phyloP scores from a whole-genome alignment of 495 filamentous ascomycete species.

The Xylaria castorea region DNA sequence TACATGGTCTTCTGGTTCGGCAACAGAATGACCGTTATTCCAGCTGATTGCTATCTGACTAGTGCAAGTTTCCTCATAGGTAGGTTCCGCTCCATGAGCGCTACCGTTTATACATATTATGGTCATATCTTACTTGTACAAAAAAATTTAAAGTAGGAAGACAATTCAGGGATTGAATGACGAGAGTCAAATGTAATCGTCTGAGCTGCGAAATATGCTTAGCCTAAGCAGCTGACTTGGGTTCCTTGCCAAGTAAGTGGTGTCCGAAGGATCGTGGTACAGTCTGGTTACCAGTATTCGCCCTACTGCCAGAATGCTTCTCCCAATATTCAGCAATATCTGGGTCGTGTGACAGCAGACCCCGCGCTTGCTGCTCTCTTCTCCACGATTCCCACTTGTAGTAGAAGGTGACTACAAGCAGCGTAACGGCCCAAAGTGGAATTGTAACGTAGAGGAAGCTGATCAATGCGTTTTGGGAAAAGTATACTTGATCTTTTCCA shows the following conservation, averaged over 20 bases:
- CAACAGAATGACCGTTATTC: background rate
- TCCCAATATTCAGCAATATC: constrained; percentile 15
- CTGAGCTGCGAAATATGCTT: background rate
- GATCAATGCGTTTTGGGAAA: constrained; percentile 40
- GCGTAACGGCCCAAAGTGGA: constrained; percentile 37
- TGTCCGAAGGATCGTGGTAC: constrained; percentile 4
- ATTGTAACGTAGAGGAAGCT: constrained; percentile 48
- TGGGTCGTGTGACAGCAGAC: constrained; percentile 4
- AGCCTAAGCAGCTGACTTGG: constrained; percentile 10
- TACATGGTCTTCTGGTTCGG: background rate
- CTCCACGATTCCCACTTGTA: constrained; percentile 21
- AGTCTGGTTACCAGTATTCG: background rate
- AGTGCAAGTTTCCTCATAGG: background rate
- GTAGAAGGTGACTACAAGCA: constrained; percentile 7
- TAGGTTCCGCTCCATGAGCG: background rate
- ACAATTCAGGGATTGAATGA: background rate
- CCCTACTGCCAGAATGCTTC: background rate
- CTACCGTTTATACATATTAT: background rate
- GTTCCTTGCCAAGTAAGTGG: constrained; percentile 10
- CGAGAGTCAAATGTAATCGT: background rate
- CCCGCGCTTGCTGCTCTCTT: constrained; percentile 14
- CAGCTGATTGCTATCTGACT: background rate
- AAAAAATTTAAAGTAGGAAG: background rate
- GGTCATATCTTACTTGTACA: background rate
- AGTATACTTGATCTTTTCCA: constrained; percentile 34